Base-by-base conservation (phyloP, 805 yeast genomes). In the Yarrowia hollandica region DNA sequence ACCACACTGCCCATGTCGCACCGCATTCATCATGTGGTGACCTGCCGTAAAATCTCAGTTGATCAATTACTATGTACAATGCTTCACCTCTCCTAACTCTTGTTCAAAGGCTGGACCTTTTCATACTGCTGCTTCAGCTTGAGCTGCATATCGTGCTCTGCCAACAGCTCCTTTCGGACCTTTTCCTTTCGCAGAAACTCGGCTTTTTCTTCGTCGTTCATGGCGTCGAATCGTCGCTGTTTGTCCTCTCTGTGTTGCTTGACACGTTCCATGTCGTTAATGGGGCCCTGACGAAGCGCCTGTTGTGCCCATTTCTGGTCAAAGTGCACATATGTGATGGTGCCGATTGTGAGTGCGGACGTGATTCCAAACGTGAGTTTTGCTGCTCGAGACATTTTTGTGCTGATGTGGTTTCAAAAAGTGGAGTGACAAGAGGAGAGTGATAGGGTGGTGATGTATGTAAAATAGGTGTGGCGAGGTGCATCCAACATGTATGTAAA, bases 331-430 rank as follows among this genome's bases (percentile, higher is more conserved):
- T 33, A 38, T 16, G 39, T 33, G 31, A 55, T 41, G 39, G 38
- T 55, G 19, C 16, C 23, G n/a, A 41, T 6, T 18, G 50, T 55
- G 7, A 55, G 50, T 3, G 31, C 30, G 11, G 50, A 15, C 4
- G 59, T 55, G 59, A 55, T 41, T 9, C 59, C 59, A 39, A 55
- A 55, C 8, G 59, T 55, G 12, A 55, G 39, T 55, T 55, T 55
- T 21, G 59, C 48, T 21, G 59, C 59, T 39, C 50, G 37, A 15
- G 59, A 55, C 59, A 55, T 54, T 25, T 9, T 16, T 5, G 25
- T 19, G 5, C 5, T 28, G 22, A 18, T 31, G 41, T 25, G 19
- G 30, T 26, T 12, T 42, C n/a, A n/a, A n/a, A n/a, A n/a, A n/a
- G 15, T 9, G 28, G 4, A 15, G 19, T 2, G 28, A 5, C 9